These are phyloP conservation scores for Thalassiosira livingstoniorum DNA, from an alignment of 352 stramenopile genomes.

Conservation along the genomic window DNA sequence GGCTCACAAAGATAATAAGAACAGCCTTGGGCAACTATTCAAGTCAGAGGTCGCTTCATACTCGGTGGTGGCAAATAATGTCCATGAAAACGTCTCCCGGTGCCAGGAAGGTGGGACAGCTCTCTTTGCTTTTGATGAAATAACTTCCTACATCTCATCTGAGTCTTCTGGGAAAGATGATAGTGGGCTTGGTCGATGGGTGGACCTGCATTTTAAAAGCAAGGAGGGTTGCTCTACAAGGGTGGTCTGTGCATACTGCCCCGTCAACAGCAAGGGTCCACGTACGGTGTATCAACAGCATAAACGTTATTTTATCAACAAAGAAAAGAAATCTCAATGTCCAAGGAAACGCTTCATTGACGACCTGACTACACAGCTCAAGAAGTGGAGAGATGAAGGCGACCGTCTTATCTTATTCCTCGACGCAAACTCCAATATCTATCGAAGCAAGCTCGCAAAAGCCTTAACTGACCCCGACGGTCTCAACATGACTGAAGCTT, in stretches of 20 bases:
- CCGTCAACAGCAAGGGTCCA: constrained; percentile 2
- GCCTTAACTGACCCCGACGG: neutral
- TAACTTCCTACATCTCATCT: too few relatives aligned
- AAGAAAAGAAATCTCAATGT: constrained; percentile 19
- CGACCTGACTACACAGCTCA: constrained; percentile 18
- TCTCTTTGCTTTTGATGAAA: too few relatives aligned
- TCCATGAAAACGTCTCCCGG: too few relatives aligned
- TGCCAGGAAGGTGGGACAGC: too few relatives aligned
- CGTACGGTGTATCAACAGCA: constrained; percentile 44
- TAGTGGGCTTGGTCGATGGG: neutral
- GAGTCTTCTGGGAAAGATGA: constrained; percentile 1
- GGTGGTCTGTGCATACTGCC: constrained; percentile 33
- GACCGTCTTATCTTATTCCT: constrained; percentile 27
- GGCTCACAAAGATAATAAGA: neutral
- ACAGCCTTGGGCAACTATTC: constrained; percentile 1
- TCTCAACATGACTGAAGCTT: constrained; percentile 25
- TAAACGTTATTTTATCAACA: constrained; percentile 24
- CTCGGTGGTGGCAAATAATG: too few relatives aligned
- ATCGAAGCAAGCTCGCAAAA: constrained; percentile 18
- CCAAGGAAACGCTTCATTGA: constrained; percentile 20
- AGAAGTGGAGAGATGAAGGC: constrained; percentile 18
- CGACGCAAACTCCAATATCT: constrained; percentile 38
- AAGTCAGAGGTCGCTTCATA: constrained; percentile 3
- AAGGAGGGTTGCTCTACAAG: neutral
- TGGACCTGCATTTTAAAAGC: neutral